phyloP scores from a whole-genome alignment of 176 grass and related monocot genomes.

The Carex cristatella region DNA sequence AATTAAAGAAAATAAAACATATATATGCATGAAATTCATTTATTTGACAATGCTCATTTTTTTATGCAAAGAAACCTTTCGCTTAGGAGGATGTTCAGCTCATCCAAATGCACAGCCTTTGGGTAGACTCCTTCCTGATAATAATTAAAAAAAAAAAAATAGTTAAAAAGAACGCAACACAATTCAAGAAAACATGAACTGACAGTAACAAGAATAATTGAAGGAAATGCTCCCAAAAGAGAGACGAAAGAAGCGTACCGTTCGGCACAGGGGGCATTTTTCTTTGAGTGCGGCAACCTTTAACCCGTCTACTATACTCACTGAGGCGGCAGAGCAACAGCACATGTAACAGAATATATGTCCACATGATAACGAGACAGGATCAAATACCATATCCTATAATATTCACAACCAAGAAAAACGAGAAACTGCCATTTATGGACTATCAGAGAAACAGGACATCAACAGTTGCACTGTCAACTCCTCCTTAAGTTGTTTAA shows the following conservation, averaged over 20 bases:
- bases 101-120: constrained; percentile 59
- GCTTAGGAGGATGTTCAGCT: constrained; percentile 64
- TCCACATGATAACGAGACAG: constrained; percentile 61
- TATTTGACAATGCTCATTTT: not conserved
- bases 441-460: not conserved
- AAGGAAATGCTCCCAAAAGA: not conserved
- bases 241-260: constrained; percentile 25
- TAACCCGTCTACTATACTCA: constrained; percentile 66
- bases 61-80: constrained; percentile 37
- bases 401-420: not conserved
- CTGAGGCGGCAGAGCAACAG: constrained; percentile 66
- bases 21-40: not conserved
- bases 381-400: constrained; percentile 75
- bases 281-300: constrained; percentile 42
- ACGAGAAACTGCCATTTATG: not conserved
- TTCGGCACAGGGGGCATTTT: constrained; percentile 78
- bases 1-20: not conserved
- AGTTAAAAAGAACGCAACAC: not conserved
- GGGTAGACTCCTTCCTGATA: constrained; percentile 62
- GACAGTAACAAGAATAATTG: not conserved
- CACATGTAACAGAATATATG: constrained; percentile 92
- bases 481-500: not conserved
- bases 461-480: not conserved
- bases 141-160: not conserved
- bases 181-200: not conserved